phyloP scores from a whole-genome alignment of 305 asterid genomes.

The Rubia tinctorum region DNA sequence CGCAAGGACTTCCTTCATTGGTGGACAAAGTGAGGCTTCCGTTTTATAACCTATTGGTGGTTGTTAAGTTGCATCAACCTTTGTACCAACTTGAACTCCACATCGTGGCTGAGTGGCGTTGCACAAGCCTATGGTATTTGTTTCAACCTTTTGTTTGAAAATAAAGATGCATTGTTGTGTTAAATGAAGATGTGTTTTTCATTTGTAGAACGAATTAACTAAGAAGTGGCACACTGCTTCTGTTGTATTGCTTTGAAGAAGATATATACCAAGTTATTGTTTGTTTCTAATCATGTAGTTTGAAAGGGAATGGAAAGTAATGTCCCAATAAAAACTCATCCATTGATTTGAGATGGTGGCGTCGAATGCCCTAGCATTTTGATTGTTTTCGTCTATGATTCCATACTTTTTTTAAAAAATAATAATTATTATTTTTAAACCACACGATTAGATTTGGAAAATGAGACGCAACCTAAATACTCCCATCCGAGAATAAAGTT shows the following conservation, averaged over 20 bases:
- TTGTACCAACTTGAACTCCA: conserved; percentile 13
- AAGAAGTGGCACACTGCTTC: background rate
- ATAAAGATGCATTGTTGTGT: conserved; percentile 5
- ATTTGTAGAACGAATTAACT: background rate
- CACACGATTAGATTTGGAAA: too few species aligned
- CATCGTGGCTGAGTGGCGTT: background rate
- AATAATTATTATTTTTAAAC: too few species aligned
- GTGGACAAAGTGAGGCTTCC: conserved; percentile 37
- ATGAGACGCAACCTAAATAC: too few species aligned
- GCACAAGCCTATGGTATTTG: conserved; percentile 2
- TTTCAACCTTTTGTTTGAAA: background rate
- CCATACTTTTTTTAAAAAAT: too few species aligned
- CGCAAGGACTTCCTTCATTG: conserved; percentile 45
- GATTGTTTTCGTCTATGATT: too few species aligned
- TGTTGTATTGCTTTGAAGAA: background rate
- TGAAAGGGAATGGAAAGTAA: too few species aligned
- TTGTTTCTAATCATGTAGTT: too few species aligned
- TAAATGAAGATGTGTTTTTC: background rate
- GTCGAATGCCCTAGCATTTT: too few species aligned
- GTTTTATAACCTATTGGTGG: background rate
- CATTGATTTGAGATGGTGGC: too few species aligned
- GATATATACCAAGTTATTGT: too few species aligned
- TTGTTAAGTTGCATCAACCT: background rate
- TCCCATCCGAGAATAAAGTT: too few species aligned
- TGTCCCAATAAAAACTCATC: too few species aligned